A percentile compares a stretch with the other conserved stretches of the same genome.
Conservation (phyloP, 2,329 filamentous ascomycete genomes). For the Pestalotiopsis sp. region DNA sequence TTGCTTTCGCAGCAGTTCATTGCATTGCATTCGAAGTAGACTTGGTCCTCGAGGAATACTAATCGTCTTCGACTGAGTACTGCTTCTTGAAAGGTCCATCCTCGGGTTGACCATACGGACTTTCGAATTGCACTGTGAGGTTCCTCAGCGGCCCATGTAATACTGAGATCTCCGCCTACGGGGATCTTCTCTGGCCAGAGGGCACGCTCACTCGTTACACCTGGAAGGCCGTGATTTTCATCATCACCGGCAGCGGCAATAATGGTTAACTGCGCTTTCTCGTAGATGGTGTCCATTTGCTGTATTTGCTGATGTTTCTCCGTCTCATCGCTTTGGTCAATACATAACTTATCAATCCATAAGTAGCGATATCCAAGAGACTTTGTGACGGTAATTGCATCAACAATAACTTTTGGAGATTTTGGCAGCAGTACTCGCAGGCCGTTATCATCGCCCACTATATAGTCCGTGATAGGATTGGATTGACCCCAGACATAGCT, state of each 20-base stretch:
- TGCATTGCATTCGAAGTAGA: conserved; percentile 14
- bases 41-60: conserved; percentile 14
- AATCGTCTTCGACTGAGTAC: conserved; percentile 8
- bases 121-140: background rate
- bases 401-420: background rate
- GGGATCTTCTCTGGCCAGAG: background rate
- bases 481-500: conserved; percentile 6
- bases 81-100: conserved; percentile 18
- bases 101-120: conserved; percentile 19
- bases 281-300: conserved; percentile 7
- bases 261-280: conserved; percentile 6
- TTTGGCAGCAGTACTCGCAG: background rate
- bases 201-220: background rate
- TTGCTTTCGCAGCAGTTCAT: conserved; percentile 12
- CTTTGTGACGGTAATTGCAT: background rate
- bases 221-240: background rate
- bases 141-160: background rate
- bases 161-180: background rate
- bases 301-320: conserved; percentile 1
- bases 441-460: background rate
- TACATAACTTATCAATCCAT: conserved; percentile 10
- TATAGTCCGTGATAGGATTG: too few relatives aligned
- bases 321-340: background rate
- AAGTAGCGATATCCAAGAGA: conserved; percentile 22
- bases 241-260: conserved; percentile 6